Evolutionary conservation across 495 filamentous ascomycete genomes (phyloP), one percentile per base, ranked within the genome.

Genomic region (Symbiotaphrina buchneri): DNA sequence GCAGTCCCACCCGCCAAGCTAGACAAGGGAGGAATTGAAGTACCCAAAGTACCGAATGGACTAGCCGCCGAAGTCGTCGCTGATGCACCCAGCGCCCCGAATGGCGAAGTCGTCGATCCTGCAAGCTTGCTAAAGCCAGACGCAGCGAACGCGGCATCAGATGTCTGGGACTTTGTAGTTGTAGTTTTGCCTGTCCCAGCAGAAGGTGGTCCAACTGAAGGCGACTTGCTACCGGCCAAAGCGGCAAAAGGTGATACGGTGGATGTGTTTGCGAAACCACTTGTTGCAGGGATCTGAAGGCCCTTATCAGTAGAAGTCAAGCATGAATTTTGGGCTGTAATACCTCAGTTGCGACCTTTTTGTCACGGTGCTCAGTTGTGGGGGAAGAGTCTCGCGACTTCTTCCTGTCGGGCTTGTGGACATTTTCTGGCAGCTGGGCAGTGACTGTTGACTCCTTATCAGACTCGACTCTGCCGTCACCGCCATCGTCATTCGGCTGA

Each of bases 231-330:
- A 36, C 14, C 40, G 36, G 5, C 47, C n/a, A 63, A 31, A 18
- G 53, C 41, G 10, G 51, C 56, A 37, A 65, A 64, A 10, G 63
- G 58, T 6, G 63, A 65, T 14, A 53, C 43, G 2, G 55, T 36
- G n/a, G 61, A 61, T 10, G 54, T 50, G 35, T 62, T 65, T 18
- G 55, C 51, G 41, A 69, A 72, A 10, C 55, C 57, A 39, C 54
- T 62, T n/a, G 44, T 37, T 17, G 55, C 39, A 18, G 55, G 50
- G 29, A 47, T 46, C 61, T 64, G 21, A n/a, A n/a, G n/a, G n/a
- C n/a, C 15, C 1, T 28, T n/a, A 17, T 10, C 10, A 27, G 22
- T 32, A 32, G 30, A 23, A 32, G 4, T n/a, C 22, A 25, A 8
- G 22, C 22, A 25, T 8, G 22, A 25, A 25, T 40, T 28, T 38